Evolutionary conservation across 2,329 filamentous ascomycete genomes (phyloP).

Genomic region (Emergomyces pasteurianus): DNA sequence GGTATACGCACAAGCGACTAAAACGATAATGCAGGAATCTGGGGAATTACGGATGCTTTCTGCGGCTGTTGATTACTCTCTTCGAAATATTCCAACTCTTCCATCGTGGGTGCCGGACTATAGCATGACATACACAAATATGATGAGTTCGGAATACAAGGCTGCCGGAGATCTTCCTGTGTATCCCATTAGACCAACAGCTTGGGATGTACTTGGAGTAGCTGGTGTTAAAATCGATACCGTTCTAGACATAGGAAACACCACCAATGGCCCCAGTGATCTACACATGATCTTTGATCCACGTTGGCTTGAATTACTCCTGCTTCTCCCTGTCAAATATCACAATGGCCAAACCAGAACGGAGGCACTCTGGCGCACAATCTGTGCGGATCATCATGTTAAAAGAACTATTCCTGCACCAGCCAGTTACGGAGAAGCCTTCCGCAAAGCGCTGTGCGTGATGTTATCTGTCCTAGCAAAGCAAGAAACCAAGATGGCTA

Average conservation of each 20-base stretch:
- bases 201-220: slow-evolving; percentile 4
- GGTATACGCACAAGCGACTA: slow-evolving; percentile 7
- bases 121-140: slow-evolving; percentile 4
- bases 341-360: slow-evolving; percentile 6
- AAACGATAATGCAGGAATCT: slow-evolving; percentile 4
- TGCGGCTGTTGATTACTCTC: slow-evolving; percentile 4
- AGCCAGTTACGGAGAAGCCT: slow-evolving; percentile 2
- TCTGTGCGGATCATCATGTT: slow-evolving; percentile 6
- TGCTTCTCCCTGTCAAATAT: slow-evolving; percentile 5
- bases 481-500: not conserved
- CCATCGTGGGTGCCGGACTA: slow-evolving; percentile 10
- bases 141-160: slow-evolving; percentile 3
- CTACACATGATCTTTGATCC: slow-evolving; percentile 7
- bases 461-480: slow-evolving; percentile 6
- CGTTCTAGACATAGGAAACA: slow-evolving; percentile 5
- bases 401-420: slow-evolving; percentile 3
- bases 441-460: slow-evolving; percentile 5
- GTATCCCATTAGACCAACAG: not conserved
- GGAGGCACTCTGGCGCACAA: slow-evolving; percentile 9
- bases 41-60: slow-evolving; percentile 6
- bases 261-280: slow-evolving; percentile 1
- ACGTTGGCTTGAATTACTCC: slow-evolving; percentile 6
- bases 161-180: slow-evolving; percentile 3
- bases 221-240: slow-evolving; percentile 7
- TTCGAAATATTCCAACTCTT: slow-evolving; percentile 4